Base-by-base conservation (phyloP, 225 moss, liverwort and hornwort genomes). In the Antitrichia curtipendula region DNA sequence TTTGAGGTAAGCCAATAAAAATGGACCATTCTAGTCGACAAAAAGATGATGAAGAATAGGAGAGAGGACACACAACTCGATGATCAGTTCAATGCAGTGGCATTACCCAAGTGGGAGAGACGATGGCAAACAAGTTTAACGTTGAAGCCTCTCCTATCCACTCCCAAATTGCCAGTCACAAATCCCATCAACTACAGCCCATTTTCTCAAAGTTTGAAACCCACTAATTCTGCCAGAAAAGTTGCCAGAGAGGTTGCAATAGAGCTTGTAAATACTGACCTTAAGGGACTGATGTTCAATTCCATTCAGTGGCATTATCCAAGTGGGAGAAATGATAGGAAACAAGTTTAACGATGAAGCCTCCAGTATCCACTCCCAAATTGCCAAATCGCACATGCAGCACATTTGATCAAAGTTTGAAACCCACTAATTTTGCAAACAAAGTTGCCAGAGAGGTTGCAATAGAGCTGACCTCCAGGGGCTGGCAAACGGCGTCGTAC, bases 401-500 rank as follows among this genome's bases (percentile, higher is more conserved):
- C 45, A 9, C 22, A 36, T 49, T 54, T 68, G 5, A 83, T 38
- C 83, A 29, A 29, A 68, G 8, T 68, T n/a, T 31, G 16, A n/a
- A 56, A 31, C 38, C 41, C 28, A 53, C 12, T 66, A 68, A 54
- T 32, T 41, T 43, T 16, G 70, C 43, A 12, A 66, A 17, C n/a
- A 65, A 66, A 34, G 69, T 14, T 47, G 8, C 18, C 13, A 52
- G 32, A 49, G 74, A 75, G 53, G 14, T 75, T 52, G 75, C 36
- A 73, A 28, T 14, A 21, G 36, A 32, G 73, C 49, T 83, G n/a
- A 94, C 94, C 88, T 95, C 93, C 53, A 91, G 87, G 2, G 97
- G 96, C 32, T 85, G 92, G 66, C 97, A 97, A 38, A 93, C 77
- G 68, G 87, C 90, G 83, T 97, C 97, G 66, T 97, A 97, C 83